phyloP scores from a whole-genome alignment of 2,329 filamentous ascomycete genomes.

The Helicocarpus griseus region DNA sequence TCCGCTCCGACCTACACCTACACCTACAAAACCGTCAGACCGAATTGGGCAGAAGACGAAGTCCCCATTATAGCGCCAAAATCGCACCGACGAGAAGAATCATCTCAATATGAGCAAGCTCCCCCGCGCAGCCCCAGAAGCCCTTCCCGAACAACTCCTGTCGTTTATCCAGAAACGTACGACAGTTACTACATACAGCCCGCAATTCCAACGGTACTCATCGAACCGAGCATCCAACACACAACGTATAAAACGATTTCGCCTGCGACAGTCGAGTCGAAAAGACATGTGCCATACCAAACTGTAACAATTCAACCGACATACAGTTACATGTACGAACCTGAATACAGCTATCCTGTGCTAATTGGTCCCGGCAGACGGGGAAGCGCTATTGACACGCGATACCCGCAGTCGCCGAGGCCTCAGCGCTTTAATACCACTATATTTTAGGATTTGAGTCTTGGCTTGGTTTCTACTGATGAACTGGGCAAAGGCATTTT shows the following conservation, averaged over 20 bases:
- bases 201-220: not conserved
- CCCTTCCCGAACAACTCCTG: not conserved
- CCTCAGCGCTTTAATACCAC: not conserved
- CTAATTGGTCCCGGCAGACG: not conserved
- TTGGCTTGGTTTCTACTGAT: too few species aligned
- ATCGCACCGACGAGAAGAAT: not conserved
- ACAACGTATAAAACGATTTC: not conserved
- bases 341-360: not conserved
- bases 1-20: not conserved
- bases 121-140: not conserved
- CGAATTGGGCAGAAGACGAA: not conserved
- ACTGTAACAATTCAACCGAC: not conserved
- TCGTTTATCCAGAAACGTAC: not conserved
- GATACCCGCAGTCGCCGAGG: not conserved
- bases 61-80: not conserved
- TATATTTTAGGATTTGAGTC: too few species aligned
- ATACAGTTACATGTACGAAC: not conserved
- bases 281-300: not conserved
- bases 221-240: not conserved
- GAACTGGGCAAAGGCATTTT: too few species aligned
- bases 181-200: not conserved
- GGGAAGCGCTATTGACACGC: not conserved
- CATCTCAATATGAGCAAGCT: not conserved
- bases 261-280: not conserved
- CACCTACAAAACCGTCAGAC: not conserved